Percentiles rank a stretch among this genome's conserved stretches.
Conservation (phyloP, 2,329 filamentous ascomycete genomes). For the Diaporthe sp. region DNA sequence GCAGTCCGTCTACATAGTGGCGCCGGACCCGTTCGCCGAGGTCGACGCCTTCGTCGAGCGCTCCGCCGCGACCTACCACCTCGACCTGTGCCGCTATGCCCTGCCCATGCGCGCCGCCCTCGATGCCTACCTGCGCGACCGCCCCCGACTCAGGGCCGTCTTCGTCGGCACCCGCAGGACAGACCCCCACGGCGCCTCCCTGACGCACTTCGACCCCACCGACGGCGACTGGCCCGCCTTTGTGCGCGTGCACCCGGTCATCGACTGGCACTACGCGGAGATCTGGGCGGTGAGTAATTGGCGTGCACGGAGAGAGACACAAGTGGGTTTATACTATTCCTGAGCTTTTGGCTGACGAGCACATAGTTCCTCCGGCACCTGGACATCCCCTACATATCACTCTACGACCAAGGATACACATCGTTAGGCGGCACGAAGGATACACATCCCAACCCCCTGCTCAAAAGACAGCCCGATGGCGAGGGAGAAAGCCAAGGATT, state of each 20-base stretch:
- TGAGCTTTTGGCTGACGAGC: slow-evolving; percentile 26
- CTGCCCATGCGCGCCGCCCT: slow-evolving; percentile 87
- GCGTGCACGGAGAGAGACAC: background rate
- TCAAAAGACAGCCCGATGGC: slow-evolving; percentile 60
- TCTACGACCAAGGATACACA: slow-evolving; percentile 79
- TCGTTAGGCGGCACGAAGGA: slow-evolving; percentile 91
- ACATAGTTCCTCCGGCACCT: slow-evolving; percentile 83
- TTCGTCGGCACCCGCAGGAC: slow-evolving; percentile 91
- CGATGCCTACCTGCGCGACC: slow-evolving; percentile 78
- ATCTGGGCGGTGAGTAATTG: slow-evolving; percentile 85
- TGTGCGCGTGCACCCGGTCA: slow-evolving; percentile 93
- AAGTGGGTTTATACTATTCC: background rate
- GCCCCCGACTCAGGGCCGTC: slow-evolving; percentile 78
- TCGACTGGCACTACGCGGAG: slow-evolving; percentile 97
- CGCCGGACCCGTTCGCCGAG: slow-evolving; percentile 85
- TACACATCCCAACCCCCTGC: slow-evolving; percentile 88
- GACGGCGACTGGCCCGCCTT: slow-evolving; percentile 92
- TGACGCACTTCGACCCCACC: slow-evolving; percentile 89
- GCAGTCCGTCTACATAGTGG: slow-evolving; percentile 90
- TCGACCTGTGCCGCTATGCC: slow-evolving; percentile 81
- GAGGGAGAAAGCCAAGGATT: slow-evolving; percentile 62
- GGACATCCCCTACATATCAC: slow-evolving; percentile 83
- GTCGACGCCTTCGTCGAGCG: slow-evolving; percentile 86
- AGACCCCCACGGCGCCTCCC: slow-evolving; percentile 86
- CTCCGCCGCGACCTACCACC: slow-evolving; percentile 78